phyloP scores from a whole-genome alignment of 106 monocot genomes.

The Dendrobium huoshanense region DNA sequence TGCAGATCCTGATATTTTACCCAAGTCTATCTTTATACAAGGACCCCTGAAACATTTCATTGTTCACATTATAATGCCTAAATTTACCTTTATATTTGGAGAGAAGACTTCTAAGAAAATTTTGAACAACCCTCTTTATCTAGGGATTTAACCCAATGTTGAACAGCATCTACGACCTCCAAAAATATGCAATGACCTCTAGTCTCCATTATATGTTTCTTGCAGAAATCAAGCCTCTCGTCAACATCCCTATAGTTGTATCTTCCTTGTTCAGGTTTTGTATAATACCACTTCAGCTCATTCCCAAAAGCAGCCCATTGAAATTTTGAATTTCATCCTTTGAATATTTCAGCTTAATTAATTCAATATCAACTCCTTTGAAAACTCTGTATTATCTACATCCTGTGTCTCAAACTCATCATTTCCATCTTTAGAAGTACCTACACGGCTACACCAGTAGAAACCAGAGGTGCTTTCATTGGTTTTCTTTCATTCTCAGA shows the following conservation, averaged over 20 bases:
- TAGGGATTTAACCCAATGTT: conserved; percentile 70
- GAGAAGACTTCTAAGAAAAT: conserved; percentile 51
- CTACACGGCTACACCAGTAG: too few species aligned
- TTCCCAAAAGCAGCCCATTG: conserved; percentile 94
- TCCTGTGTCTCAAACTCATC: too few species aligned
- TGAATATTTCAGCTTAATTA: too few species aligned
- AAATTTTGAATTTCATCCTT: conserved; percentile 34
- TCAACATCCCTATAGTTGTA: conserved; percentile 87
- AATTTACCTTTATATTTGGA: conserved; percentile 71
- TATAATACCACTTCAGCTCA: conserved; percentile 87
- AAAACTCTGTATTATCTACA: too few species aligned
- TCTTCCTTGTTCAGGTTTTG: conserved; percentile 55
- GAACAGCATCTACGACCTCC: conserved; percentile 78
- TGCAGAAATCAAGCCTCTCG: conserved; percentile 63
- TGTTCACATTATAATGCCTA: conserved; percentile 84
- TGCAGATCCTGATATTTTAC: conserved; percentile 63
- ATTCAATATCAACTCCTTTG: too few species aligned
- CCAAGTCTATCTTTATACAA: conserved; percentile 79
- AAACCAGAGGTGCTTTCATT: too few species aligned
- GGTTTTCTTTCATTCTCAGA: too few species aligned
- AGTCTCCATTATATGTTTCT: conserved; percentile 35
- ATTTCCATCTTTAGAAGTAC: too few species aligned
- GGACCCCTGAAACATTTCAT: conserved; percentile 97
- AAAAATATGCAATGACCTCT: conserved; percentile 92
- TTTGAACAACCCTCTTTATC: conserved; percentile 40